Evolutionary conservation across 2,329 filamentous ascomycete genomes (phyloP).

Genomic region (Scedosporium boydii): DNA sequence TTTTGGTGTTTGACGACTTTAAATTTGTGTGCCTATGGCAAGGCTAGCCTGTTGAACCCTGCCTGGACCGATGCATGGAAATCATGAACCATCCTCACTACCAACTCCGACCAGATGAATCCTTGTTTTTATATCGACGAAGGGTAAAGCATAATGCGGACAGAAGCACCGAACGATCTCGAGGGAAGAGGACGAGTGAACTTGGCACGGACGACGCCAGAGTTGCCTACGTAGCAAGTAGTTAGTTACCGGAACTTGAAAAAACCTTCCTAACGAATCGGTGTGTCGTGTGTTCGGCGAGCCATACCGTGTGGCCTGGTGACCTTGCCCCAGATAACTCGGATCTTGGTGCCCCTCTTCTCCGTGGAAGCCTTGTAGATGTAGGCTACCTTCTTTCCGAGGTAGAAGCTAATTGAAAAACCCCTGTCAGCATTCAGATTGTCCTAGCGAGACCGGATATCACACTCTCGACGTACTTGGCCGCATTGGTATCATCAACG

Average conservation of each 20-base stretch:
- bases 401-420: constrained; percentile 62
- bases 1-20: constrained; percentile 34
- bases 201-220: constrained; percentile 93
- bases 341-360: constrained; percentile 95
- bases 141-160: constrained; percentile 96
- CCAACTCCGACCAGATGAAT: constrained; percentile 47
- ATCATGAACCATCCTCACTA: constrained; percentile 53
- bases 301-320: constrained; percentile 80
- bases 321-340: constrained; percentile 98
- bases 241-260: background rate
- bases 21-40: constrained; percentile 45
- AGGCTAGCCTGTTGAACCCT: constrained; percentile 44
- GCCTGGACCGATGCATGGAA: constrained; percentile 50
- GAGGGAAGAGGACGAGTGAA: constrained; percentile 94
- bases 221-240: constrained; percentile 62
- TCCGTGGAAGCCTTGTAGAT: constrained; percentile 95
- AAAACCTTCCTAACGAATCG: background rate
- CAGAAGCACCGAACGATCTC: constrained; percentile 91
- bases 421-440: constrained; percentile 5
- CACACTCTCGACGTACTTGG: constrained; percentile 56
- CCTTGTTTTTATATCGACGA: constrained; percentile 77
- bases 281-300: constrained; percentile 1
- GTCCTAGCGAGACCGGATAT: background rate
- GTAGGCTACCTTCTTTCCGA: constrained; percentile 97
- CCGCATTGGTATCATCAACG: constrained; percentile 81